Evolutionary conservation across 768 basidiomycete species (phyloP).

Genomic region (Mrakia frigida): DNA sequence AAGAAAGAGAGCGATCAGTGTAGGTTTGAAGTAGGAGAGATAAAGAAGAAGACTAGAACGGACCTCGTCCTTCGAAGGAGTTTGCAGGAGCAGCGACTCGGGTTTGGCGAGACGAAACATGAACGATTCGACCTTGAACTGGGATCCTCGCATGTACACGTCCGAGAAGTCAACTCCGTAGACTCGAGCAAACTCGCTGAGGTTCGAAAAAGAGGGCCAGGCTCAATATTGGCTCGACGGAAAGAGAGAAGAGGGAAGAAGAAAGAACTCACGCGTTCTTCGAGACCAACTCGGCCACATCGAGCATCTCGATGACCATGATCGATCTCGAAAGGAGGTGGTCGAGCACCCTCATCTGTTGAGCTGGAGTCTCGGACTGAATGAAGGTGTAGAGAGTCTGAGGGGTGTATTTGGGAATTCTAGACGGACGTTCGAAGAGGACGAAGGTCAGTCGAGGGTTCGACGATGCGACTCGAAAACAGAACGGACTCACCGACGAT

Average conservation of each 20-base stretch:
- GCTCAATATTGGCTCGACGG: neutral
- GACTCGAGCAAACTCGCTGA: slow-evolving; percentile 91
- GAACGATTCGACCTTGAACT: slow-evolving; percentile 98
- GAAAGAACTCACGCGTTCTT: slow-evolving; percentile 72
- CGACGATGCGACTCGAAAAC: neutral
- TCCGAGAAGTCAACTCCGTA: slow-evolving; percentile 97
- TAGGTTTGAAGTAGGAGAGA: slow-evolving; percentile 5
- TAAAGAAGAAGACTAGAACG: slow-evolving; percentile 36
- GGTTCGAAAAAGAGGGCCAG: neutral
- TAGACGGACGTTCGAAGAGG: slow-evolving; percentile 40
- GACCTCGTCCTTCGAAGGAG: slow-evolving; percentile 81
- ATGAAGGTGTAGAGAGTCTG: slow-evolving; percentile 66
- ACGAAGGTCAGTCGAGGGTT: neutral
- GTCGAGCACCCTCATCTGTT: slow-evolving; percentile 54
- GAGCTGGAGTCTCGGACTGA: slow-evolving; percentile 55
- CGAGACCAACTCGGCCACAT: slow-evolving; percentile 71
- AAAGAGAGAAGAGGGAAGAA: neutral
- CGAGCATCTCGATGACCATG: slow-evolving; percentile 72
- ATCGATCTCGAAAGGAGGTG: slow-evolving; percentile 63
- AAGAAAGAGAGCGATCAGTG: neutral
- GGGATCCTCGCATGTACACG: slow-evolving; percentile 87
- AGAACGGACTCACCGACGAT: slow-evolving; percentile 56
- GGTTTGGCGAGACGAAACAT: slow-evolving; percentile 97
- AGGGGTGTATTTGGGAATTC: slow-evolving; percentile 69
- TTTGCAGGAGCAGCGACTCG: slow-evolving; percentile 82